A percentile compares a stretch with the other conserved stretches of the same genome.
phyloP scores from a whole-genome alignment of 345 rosid species.

The Trapa incisa region DNA sequence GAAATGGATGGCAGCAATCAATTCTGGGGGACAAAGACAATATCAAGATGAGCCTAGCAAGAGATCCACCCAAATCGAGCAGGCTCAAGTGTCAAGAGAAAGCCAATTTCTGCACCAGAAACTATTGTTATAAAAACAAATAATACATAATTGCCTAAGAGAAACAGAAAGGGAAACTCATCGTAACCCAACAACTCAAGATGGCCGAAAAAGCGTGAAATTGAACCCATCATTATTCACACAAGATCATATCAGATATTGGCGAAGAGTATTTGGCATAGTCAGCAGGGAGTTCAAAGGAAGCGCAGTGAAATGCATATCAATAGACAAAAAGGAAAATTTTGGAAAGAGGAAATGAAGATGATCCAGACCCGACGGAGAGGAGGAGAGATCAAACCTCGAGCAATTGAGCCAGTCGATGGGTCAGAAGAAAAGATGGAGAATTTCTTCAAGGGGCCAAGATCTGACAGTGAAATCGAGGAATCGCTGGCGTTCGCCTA shows the following conservation, averaged over 20 bases:
- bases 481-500: not conserved
- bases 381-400: constrained; percentile 7
- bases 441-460: not conserved
- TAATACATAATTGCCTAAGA: not conserved
- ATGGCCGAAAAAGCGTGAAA: not conserved
- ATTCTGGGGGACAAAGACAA: not conserved
- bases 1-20: not conserved
- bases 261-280: not conserved
- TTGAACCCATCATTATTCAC: not conserved
- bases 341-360: not conserved
- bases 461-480: constrained; percentile 1
- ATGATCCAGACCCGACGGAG: constrained; percentile 2
- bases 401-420: constrained; percentile 1
- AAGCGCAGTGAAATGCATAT: not conserved
- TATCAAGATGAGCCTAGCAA: not conserved
- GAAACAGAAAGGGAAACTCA: not conserved
- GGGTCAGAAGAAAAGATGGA: not conserved
- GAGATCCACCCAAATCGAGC: not conserved
- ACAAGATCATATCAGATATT: not conserved
- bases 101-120: not conserved
- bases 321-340: not conserved
- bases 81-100: not conserved
- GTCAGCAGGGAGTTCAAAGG: not conserved
- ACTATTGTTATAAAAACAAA: not conserved
- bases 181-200: not conserved